Evolutionary conservation across 441 rosid species (phyloP).

Genomic region (Erodium moschatum): DNA sequence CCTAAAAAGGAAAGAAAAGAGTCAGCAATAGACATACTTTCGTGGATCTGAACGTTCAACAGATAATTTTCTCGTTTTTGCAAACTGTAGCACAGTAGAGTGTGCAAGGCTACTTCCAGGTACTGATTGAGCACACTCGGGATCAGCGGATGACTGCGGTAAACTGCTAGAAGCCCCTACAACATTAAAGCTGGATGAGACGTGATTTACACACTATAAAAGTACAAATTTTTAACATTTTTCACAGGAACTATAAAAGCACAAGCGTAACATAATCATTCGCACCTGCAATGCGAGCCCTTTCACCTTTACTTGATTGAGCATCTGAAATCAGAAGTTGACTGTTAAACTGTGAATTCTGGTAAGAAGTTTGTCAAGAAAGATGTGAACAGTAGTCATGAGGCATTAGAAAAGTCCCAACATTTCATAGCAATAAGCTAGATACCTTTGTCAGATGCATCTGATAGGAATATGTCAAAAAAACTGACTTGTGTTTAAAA

Average conservation of each 20-base stretch:
- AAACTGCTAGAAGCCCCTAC: conserved; percentile 42
- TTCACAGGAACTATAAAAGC: too few species aligned
- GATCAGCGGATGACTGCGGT: conserved; percentile 51
- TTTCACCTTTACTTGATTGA: conserved; percentile 21
- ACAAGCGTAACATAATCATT: conserved; percentile 23
- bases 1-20: conserved; percentile 5
- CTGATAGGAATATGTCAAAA: background rate
- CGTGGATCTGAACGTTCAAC: conserved; percentile 76
- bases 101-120: conserved; percentile 56
- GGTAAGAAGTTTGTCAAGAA: background rate
- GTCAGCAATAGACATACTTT: conserved; percentile 44
- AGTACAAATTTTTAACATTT: conserved; percentile 16
- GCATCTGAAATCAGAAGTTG: conserved; percentile 20
- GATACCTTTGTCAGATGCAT: background rate
- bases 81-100: conserved; percentile 74
- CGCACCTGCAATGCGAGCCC: conserved; percentile 33
- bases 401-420: background rate
- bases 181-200: conserved; percentile 34
- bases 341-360: background rate
- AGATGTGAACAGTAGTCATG: background rate
- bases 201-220: conserved; percentile 24
- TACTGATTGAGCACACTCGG: conserved; percentile 55
- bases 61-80: conserved; percentile 85
- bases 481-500: background rate
- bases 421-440: background rate